Percentiles rank a stretch among this genome's conserved stretches.
Evolutionary conservation across 1,284 basidiomycete genomes (phyloP).

Genomic region (Rhizopogon hawkerae): DNA sequence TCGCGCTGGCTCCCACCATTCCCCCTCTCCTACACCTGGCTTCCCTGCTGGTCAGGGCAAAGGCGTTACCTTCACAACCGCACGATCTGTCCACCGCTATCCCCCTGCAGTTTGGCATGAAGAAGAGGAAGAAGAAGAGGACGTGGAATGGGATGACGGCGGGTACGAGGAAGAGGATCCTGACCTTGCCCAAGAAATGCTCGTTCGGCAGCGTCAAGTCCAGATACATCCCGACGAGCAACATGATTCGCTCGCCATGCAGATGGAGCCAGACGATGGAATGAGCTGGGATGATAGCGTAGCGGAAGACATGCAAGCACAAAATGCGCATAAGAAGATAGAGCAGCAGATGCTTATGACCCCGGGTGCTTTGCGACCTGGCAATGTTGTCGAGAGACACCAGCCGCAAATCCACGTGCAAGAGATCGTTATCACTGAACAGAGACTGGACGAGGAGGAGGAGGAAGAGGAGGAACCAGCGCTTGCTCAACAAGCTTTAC

Average conservation of each 20-base stretch:
- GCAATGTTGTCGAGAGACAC: constrained; percentile 9
- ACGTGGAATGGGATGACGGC: constrained; percentile 69
- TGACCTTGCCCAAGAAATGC: constrained; percentile 46
- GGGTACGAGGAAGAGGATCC: constrained; percentile 62
- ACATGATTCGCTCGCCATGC: constrained; percentile 19
- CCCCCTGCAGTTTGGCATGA: constrained; percentile 76
- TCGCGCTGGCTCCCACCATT: constrained; percentile 35
- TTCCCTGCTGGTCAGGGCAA: constrained; percentile 23
- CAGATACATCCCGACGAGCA: constrained; percentile 26
- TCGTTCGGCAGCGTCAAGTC: constrained; percentile 26
- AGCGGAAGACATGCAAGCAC: constrained; percentile 40
- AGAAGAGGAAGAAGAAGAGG: constrained; percentile 70
- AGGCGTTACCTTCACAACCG: constrained; percentile 52
- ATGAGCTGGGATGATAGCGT: constrained; percentile 69
- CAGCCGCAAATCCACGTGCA: constrained; percentile 21
- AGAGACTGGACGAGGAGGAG: constrained; percentile 9
- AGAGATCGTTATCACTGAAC: constrained; percentile 17
- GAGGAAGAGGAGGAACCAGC: constrained; percentile 19
- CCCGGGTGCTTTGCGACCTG: constrained; percentile 17
- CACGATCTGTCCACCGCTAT: constrained; percentile 58
- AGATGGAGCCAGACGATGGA: constrained; percentile 61
- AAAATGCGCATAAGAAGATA: constrained; percentile 21
- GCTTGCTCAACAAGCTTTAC: constrained; percentile 24
- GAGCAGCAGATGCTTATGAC: constrained; percentile 15
- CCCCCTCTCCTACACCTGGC: constrained; percentile 41